These are phyloP conservation scores for Cordyceps farinosa DNA, from an alignment of 2,329 filamentous ascomycete species.

Conservation along the genomic window DNA sequence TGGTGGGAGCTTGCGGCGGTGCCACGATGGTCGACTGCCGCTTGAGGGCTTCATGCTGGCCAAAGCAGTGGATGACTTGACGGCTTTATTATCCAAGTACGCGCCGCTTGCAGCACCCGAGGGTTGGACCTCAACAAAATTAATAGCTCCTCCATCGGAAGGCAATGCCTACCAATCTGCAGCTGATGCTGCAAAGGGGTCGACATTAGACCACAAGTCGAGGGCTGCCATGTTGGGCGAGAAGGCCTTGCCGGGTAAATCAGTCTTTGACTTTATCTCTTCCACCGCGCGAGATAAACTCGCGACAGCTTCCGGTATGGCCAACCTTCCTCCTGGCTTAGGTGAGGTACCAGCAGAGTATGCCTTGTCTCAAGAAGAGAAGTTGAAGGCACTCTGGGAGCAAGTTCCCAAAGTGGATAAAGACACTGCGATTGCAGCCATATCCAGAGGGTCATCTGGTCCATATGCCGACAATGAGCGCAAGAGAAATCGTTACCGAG, in stretches of 20 bases:
- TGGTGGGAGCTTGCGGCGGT: conserved; percentile 50
- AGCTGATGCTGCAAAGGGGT: conserved; percentile 73
- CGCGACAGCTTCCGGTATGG: conserved; percentile 69
- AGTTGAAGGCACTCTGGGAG: conserved; percentile 53
- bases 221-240: conserved; percentile 81
- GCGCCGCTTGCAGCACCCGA: conserved; percentile 64
- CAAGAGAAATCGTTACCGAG: conserved; percentile 77
- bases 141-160: conserved; percentile 18
- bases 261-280: conserved; percentile 90
- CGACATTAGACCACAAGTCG: conserved; percentile 68
- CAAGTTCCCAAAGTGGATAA: conserved; percentile 63
- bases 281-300: conserved; percentile 73
- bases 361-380: conserved; percentile 60
- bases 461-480: conserved; percentile 80
- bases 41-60: conserved; percentile 77
- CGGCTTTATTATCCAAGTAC: conserved; percentile 40
- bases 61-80: conserved; percentile 41
- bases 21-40: conserved; percentile 77
- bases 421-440: conserved; percentile 63
- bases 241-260: conserved; percentile 75
- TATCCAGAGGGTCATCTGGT: conserved; percentile 60
- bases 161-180: conserved; percentile 56
- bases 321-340: conserved; percentile 71
- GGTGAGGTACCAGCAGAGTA: conserved; percentile 69
- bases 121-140: conserved; percentile 68